Percentiles rank a stretch among this genome's conserved stretches.
phyloP scores from a whole-genome alignment of 1,284 basidiomycete species.

The Exobasidium cylindrosporum region DNA sequence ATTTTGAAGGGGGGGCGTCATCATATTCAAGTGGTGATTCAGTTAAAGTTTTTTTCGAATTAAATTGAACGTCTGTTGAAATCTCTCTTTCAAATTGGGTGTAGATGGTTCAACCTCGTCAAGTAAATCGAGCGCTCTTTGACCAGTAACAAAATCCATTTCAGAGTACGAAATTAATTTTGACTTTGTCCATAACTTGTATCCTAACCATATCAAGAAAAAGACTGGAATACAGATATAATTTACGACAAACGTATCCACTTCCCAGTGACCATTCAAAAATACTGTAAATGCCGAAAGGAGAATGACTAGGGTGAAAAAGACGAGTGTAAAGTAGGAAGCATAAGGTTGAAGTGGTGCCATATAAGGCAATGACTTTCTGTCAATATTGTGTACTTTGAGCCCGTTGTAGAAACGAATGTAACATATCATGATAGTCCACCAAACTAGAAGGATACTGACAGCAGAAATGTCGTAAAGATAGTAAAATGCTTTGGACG shows the following conservation, averaged over 20 bases:
- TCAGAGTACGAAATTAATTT: conserved; percentile 45
- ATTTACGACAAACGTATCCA: conserved; percentile 72
- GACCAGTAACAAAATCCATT: conserved; percentile 63
- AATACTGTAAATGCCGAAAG: conserved; percentile 57
- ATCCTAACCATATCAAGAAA: conserved; percentile 69
- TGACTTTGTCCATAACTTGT: conserved; percentile 61
- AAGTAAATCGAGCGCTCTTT: conserved; percentile 5
- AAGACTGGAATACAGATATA: conserved; percentile 74
- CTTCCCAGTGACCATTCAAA: conserved; percentile 36
- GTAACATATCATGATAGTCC: conserved; percentile 73
- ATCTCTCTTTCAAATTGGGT: conserved; percentile 22
- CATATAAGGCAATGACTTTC: conserved; percentile 60
- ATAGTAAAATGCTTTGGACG: conserved; percentile 63
- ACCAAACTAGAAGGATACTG: conserved; percentile 74
- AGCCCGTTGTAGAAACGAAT: conserved; percentile 69
- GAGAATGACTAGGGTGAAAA: conserved; percentile 33
- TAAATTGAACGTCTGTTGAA: too few species aligned
- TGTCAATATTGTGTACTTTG: conserved; percentile 63
- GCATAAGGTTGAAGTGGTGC: conserved; percentile 56
- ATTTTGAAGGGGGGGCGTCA: too few species aligned
- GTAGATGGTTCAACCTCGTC: conserved; percentile 32
- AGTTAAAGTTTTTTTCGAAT: too few species aligned
- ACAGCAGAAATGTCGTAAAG: conserved; percentile 65
- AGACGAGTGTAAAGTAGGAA: conserved; percentile 33
- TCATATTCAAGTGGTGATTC: too few species aligned